These are phyloP conservation scores for Symbiodinium natans DNA, from an alignment of 73 alveolate genomes.

Conservation along the genomic window DNA sequence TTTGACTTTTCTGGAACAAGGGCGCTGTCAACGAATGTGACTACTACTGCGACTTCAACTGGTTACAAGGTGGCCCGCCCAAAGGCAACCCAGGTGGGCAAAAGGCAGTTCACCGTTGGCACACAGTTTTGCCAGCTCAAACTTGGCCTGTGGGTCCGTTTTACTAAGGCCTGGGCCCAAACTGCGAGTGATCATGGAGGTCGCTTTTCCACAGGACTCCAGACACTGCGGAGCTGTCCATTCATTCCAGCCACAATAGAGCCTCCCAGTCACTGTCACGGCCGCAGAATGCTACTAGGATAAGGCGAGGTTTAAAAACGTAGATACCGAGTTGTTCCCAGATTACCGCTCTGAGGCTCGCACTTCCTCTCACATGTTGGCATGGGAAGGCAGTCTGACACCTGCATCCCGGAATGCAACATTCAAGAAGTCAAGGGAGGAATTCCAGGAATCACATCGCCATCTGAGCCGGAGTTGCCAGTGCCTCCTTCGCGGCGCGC, in stretches of 20 bases:
- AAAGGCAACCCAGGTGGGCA: no score
- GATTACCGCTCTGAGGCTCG: neutral
- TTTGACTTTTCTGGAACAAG: no score
- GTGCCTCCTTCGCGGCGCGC: constrained; percentile 46
- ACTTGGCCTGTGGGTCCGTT: no score
- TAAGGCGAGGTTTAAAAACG: no score
- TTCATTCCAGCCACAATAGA: constrained; percentile 64
- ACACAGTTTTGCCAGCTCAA: no score
- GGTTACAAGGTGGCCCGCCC: no score
- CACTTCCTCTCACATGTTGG: constrained; percentile 13
- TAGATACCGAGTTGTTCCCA: no score
- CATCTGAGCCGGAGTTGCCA: neutral
- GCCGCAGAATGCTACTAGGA: no score
- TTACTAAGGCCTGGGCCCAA: constrained; percentile 31
- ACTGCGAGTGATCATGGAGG: constrained; percentile 50
- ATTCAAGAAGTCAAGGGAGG: neutral
- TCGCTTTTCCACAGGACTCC: constrained; percentile 30
- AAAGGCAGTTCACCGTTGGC: no score
- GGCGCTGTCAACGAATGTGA: no score
- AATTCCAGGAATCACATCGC: neutral
- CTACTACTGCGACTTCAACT: no score
- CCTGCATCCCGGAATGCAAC: neutral
- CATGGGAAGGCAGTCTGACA: constrained; percentile 50
- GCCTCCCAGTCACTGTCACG: neutral
- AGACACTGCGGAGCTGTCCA: constrained; percentile 35